phyloP scores from a whole-genome alignment of 768 basidiomycete species.

The Lactarius hengduanensis region DNA sequence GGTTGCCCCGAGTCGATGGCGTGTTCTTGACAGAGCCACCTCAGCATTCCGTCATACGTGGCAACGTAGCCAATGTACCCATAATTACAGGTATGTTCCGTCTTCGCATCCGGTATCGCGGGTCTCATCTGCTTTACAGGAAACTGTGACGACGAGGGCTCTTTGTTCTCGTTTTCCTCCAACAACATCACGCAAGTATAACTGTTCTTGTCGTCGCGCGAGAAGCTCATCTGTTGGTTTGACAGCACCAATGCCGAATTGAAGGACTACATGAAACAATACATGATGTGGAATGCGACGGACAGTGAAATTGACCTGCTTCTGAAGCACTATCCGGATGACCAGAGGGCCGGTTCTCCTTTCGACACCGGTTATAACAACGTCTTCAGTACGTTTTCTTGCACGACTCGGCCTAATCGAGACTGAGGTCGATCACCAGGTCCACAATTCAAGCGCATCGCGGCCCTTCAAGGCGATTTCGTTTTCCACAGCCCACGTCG shows the following conservation, averaged over 20 bases:
- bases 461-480: conserved; percentile 27
- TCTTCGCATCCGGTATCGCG: neutral
- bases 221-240: neutral
- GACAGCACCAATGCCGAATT: neutral
- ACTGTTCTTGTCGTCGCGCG: neutral
- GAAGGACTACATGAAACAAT: conserved; percentile 21
- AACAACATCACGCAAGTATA: conserved; percentile 35
- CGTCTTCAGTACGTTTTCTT: conserved; percentile 33
- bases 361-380: conserved; percentile 27
- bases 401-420: neutral
- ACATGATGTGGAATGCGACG: conserved; percentile 32
- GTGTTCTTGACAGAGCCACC: conserved; percentile 31
- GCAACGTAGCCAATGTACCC: conserved; percentile 29
- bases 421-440: neutral
- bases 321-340: conserved; percentile 30
- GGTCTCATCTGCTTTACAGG: conserved; percentile 34
- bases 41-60: conserved; percentile 25
- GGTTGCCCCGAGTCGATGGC: conserved; percentile 33
- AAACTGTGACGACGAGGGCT: conserved; percentile 61
- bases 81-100: conserved; percentile 27
- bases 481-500: conserved; percentile 28
- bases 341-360: conserved; percentile 21
- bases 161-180: conserved; percentile 36
- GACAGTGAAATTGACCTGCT: conserved; percentile 26
- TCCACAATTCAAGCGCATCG: conserved; percentile 26